Percentiles rank a stretch among this genome's conserved stretches.
Evolutionary conservation across 2,329 filamentous ascomycete genomes (phyloP).

Genomic region (Fusarium burgessii): DNA sequence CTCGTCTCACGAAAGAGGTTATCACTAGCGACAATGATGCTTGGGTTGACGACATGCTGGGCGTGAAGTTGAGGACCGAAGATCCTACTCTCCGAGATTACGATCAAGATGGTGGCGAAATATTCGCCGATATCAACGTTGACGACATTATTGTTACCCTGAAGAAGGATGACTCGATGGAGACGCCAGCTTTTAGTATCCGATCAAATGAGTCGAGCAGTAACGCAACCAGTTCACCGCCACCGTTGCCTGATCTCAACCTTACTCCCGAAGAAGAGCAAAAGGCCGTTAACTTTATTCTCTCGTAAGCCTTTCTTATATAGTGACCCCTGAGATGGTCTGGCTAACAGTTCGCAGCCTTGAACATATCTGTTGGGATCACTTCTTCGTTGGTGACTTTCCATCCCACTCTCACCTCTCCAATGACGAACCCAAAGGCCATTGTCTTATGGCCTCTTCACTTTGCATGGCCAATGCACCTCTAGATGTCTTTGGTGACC

Average conservation of each 20-base stretch:
- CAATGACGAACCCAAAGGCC: constrained; percentile 53
- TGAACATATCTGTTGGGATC: constrained; percentile 66
- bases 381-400: constrained; percentile 59
- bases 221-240: constrained; percentile 33
- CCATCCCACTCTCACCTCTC: constrained; percentile 49
- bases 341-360: constrained; percentile 52
- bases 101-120: constrained; percentile 34
- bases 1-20: neutral
- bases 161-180: constrained; percentile 55
- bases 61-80: neutral
- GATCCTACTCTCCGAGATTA: constrained; percentile 3
- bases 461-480: constrained; percentile 58
- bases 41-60: constrained; percentile 40
- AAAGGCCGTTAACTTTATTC: constrained; percentile 64
- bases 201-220: constrained; percentile 45
- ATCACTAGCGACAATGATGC: constrained; percentile 19
- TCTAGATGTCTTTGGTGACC: constrained; percentile 48
- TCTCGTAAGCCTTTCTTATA: constrained; percentile 56
- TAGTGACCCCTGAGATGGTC: neutral
- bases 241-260: constrained; percentile 40
- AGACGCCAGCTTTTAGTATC: constrained; percentile 59
- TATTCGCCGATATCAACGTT: constrained; percentile 52
- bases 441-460: constrained; percentile 59
- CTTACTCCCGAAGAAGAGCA: constrained; percentile 57
- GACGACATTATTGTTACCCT: constrained; percentile 57